Evolutionary conservation across 2,329 filamentous ascomycete genomes (phyloP), one percentile per base, ranked within the genome.

Genomic region (Cercospora sp.): DNA sequence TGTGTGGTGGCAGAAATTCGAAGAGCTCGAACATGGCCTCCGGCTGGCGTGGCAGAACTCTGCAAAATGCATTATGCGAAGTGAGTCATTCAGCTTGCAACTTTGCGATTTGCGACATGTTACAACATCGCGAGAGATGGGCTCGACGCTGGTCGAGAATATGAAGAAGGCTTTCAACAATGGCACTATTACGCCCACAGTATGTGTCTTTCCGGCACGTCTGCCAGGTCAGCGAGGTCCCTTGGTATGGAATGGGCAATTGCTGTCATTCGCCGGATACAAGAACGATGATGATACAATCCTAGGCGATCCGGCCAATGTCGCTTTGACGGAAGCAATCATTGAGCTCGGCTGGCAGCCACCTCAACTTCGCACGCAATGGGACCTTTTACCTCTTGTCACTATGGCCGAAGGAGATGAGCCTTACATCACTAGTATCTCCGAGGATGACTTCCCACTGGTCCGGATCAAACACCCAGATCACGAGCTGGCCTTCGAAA

Each of bases 341-440:
- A 64, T 64, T 7, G 65, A 59, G 31, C 53, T 67, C 23, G 65
- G 65, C 23, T 67, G 65, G 65, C n/a, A 53, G 23, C 60, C 65
- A 12, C 60, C 65, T 40, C 20, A 26, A 12, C 20, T 67, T 13
- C 48, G 36, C 2, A 67, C 65, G 23, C 60, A 59, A 13, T 67
- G 65, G 65, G 65, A 67, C n/a, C 51, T 67, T 8, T 51, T 67
- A 13, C 65, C 65, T 23, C 36, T 67, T n/a, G 65, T 67, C 26
- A 64, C 65, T 5, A 64, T 64, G 61, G 65, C 65, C 30, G 65
- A 67, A 18, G 60, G 51, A 28, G 65, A 67, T 26, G 51, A 33
- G 26, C 65, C 65, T 4, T 30, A 7, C 18, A 58, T 63, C 16
- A 64, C 53, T 4, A 33, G 40, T 1, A n/a, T 67, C 23, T 23